Evolutionary conservation across 2,329 filamentous ascomycete species (phyloP).

Genomic region (Pseudopyricularia cyperi): DNA sequence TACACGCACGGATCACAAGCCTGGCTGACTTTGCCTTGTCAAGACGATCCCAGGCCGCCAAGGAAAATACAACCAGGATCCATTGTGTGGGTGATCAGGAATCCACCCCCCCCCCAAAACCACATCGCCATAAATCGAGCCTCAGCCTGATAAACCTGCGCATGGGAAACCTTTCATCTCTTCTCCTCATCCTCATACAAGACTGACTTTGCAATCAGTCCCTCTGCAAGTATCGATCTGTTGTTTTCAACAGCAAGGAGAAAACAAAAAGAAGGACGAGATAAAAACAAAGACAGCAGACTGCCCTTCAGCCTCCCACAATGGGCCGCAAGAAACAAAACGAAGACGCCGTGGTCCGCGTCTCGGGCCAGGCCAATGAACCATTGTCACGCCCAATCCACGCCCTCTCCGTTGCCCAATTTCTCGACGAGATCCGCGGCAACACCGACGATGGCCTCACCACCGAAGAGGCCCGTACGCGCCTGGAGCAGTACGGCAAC

Average conservation of each 20-base stretch:
- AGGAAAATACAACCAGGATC: no score
- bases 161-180: no score
- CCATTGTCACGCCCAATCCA: conserved; percentile 51
- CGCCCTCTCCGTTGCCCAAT: conserved; percentile 37
- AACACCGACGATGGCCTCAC: conserved; percentile 40
- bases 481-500: conserved; percentile 36
- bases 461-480: conserved; percentile 29
- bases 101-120: no score
- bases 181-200: no score
- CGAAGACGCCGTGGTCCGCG: conserved; percentile 13
- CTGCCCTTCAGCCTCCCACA: background rate
- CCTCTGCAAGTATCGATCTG: no score
- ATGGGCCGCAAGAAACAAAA: conserved; percentile 14
- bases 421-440: conserved; percentile 37
- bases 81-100: no score
- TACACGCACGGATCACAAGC: no score
- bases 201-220: no score
- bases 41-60: no score
- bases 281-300: background rate
- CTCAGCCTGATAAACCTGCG: no score
- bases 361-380: conserved; percentile 29
- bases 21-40: no score
- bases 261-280: background rate
- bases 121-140: no score
- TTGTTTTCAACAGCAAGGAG: background rate